These are phyloP conservation scores for Plasmodium adleri DNA, from an alignment of 169 alveolate species.

Conservation along the genomic window DNA sequence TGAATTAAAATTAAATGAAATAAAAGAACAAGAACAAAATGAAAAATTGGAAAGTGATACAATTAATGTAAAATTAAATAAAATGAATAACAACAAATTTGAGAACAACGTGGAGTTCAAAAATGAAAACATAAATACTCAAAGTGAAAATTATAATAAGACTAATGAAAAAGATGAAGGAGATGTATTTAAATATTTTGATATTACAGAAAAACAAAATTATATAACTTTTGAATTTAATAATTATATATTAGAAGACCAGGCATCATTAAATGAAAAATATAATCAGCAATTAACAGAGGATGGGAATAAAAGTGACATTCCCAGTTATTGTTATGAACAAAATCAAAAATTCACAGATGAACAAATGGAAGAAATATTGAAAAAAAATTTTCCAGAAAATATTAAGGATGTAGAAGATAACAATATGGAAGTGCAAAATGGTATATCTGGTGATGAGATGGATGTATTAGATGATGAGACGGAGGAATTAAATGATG, in stretches of 20 bases:
- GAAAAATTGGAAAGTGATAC: background rate
- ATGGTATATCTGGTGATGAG: background rate
- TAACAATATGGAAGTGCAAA: background rate
- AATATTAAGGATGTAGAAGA: background rate
- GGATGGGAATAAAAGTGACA: background rate
- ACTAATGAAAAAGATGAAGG: background rate
- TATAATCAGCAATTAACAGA: background rate
- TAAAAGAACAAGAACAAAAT: background rate
- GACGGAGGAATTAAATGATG: background rate
- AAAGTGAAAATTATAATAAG: background rate
- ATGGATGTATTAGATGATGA: background rate
- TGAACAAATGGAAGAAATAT: background rate
- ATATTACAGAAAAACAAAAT: conserved; percentile 38
- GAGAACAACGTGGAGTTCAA: background rate
- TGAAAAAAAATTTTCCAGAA: background rate
- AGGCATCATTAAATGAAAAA: background rate
- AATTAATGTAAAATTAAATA: too few relatives aligned
- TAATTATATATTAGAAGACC: conserved; percentile 19
- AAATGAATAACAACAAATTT: too few relatives aligned
- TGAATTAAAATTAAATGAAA: background rate
- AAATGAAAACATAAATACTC: background rate
- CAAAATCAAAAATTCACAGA: background rate
- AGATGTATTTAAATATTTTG: conserved; percentile 56
- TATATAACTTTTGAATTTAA: conserved; percentile 46
- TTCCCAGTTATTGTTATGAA: background rate